Evolutionary conservation across 2,329 filamentous ascomycete species (phyloP), one percentile per base, ranked within the genome.

Genomic region (Pseudocercospora macadamiae): DNA sequence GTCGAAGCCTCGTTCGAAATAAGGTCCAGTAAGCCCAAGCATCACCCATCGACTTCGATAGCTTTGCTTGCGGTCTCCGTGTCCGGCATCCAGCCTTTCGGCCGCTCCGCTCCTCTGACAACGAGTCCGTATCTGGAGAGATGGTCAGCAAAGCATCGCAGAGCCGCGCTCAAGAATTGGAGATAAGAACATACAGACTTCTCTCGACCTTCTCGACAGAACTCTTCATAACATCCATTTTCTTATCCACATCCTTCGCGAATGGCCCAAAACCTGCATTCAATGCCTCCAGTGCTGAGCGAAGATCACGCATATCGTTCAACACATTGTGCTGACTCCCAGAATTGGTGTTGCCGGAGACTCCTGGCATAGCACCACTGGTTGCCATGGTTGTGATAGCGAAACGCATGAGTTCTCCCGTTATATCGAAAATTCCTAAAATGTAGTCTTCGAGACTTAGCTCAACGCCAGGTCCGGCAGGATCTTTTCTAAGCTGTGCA

Each of bases 371-470:
- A 39, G 77, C 77, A 12, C 89, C 89, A 6, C 80, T 87, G 4
- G 92, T 89, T 1, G 92, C 92, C 73, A 96, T 89, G 23, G 87
- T 86, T 4, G 93, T 93, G 51, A 96, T 95, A 0, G 91, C 92
- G 75, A 97, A 97, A 26, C 93, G 85, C 95, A 99, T 99, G 80
- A 97, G 82, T 78, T 99, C 95, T 36, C 95, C 95, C 1, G 93
- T 93, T 66, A 97, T 84, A 74, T 99, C 95, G 70, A 96, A 97
- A 2, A 99, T 77, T 7, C 93, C 95, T 63, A 95, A 88, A 58
- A 96, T 77, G 72, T 96, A 97, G 75, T 99, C 95, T 55, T 93
- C 86, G 23, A 87, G 82, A 1, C 89, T 91, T 18, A 97, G 79
- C 0, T 80, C 69, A 2, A 97, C 82, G 1, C 80, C 81, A 0